These are phyloP conservation scores for Nemophila menziesii DNA, from an alignment of 257 asterid species.

Conservation along the genomic window DNA sequence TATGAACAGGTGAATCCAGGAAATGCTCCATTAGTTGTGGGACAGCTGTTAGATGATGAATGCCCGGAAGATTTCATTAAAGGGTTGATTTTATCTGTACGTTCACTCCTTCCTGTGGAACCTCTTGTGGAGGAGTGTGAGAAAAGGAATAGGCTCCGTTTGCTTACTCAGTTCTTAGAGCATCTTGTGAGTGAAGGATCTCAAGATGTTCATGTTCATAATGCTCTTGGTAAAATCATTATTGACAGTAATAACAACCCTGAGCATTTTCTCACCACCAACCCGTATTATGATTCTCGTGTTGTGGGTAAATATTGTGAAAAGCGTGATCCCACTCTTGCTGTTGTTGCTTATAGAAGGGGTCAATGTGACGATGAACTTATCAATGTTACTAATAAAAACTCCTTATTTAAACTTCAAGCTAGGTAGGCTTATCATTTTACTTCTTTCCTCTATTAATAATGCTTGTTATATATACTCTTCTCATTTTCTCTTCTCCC, in stretches of 20 bases:
- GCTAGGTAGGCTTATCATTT: conserved; percentile 86
- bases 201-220: conserved; percentile 99
- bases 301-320: conserved; percentile 99
- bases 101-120: conserved; percentile 96
- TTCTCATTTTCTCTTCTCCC: conserved; percentile 8
- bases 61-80: conserved; percentile 98
- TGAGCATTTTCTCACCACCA: conserved; percentile 97
- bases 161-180: conserved; percentile 95
- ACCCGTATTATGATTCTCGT: conserved; percentile 94
- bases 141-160: conserved; percentile 98
- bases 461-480: conserved; percentile 6
- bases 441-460: conserved; percentile 6
- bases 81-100: conserved; percentile 92
- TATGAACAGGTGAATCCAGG: conserved; percentile 89
- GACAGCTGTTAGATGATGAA: conserved; percentile 95
- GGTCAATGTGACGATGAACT: conserved; percentile 99
- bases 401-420: conserved; percentile 91
- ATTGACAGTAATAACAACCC: conserved; percentile 97
- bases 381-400: conserved; percentile 85
- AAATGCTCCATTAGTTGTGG: conserved; percentile 97
- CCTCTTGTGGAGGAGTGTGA: conserved; percentile 98
- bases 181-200: conserved; percentile 99
- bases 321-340: conserved; percentile 99
- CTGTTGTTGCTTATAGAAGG: conserved; percentile 97
- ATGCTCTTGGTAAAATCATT: conserved; percentile 96